Percentiles rank a stretch among this genome's conserved stretches.
phyloP scores from a whole-genome alignment of 495 filamentous ascomycete species.

The Geoglossum glabrum region DNA sequence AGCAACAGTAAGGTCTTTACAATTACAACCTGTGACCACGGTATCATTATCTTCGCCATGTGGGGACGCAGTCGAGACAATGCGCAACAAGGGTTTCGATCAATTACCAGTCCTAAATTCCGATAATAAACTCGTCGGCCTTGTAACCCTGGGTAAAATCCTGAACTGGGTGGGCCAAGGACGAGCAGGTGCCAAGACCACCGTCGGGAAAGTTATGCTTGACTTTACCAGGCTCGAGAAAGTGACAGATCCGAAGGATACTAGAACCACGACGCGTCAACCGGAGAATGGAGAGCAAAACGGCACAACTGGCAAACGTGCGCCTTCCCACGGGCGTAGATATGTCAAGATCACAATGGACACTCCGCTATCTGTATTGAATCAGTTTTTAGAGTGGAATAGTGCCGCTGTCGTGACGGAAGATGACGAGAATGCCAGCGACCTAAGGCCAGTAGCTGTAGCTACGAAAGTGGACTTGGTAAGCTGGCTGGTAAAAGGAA shows the following conservation, averaged over 20 bases:
- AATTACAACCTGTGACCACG: slow-evolving; percentile 81
- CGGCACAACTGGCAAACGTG: background rate
- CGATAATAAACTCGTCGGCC: slow-evolving; percentile 54
- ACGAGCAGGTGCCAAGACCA: slow-evolving; percentile 46
- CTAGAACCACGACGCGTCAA: slow-evolving; percentile 16
- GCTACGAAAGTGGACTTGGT: slow-evolving; percentile 94
- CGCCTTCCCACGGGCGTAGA: slow-evolving; percentile 27
- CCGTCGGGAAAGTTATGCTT: slow-evolving; percentile 86
- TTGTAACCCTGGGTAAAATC: slow-evolving; percentile 88
- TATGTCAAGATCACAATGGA: slow-evolving; percentile 90
- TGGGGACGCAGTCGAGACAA: slow-evolving; percentile 77
- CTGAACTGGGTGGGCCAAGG: slow-evolving; percentile 71
- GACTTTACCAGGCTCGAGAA: slow-evolving; percentile 75
- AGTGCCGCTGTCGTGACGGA: slow-evolving; percentile 87
- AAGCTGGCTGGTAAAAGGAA: slow-evolving; percentile 74
- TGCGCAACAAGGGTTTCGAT: slow-evolving; percentile 93
- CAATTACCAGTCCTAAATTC: slow-evolving; percentile 76
- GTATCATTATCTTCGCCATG: slow-evolving; percentile 46
- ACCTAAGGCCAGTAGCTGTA: slow-evolving; percentile 64
- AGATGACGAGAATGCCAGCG: slow-evolving; percentile 28
- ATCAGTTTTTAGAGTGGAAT: slow-evolving; percentile 94
- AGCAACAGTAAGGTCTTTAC: slow-evolving; percentile 58
- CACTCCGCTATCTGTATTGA: slow-evolving; percentile 63
- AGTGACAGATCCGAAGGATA: slow-evolving; percentile 58
- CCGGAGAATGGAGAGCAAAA: slow-evolving; percentile 18